Evolutionary conservation across 1,284 basidiomycete species (phyloP).

Genomic region (Microstroma glucosiphilum): DNA sequence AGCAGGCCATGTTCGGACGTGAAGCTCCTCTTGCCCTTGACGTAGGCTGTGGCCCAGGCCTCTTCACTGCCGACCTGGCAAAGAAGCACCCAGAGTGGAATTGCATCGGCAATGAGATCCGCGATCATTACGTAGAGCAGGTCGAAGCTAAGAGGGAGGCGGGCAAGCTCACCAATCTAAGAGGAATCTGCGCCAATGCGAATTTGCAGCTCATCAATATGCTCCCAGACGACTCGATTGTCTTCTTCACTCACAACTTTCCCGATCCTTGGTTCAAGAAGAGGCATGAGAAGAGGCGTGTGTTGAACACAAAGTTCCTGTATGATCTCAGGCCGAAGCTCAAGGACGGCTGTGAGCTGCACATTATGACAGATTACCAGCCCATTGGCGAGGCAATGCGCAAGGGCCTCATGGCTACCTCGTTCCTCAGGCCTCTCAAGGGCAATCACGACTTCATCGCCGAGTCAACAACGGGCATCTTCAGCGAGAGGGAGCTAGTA

Average conservation of each 20-base stretch:
- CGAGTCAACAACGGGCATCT: constrained; percentile 2
- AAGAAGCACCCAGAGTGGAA: constrained; percentile 7
- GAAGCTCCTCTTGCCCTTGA: constrained; percentile 5
- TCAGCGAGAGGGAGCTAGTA: not conserved
- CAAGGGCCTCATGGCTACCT: constrained; percentile 2
- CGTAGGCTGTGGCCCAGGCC: constrained; percentile 2
- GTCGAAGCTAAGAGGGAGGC: constrained; percentile 1
- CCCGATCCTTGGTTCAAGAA: constrained; percentile 8
- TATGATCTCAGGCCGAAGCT: constrained; percentile 6
- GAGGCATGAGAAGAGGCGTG: constrained; percentile 5
- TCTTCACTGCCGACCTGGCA: not conserved
- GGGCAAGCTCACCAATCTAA: not conserved
- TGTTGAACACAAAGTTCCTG: constrained; percentile 4
- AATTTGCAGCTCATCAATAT: constrained; percentile 3
- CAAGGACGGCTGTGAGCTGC: constrained; percentile 8
- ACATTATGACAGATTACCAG: constrained; percentile 7
- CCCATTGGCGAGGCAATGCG: constrained; percentile 6
- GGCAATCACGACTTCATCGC: constrained; percentile 5
- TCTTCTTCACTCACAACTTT: constrained; percentile 8
- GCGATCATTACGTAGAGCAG: not conserved
- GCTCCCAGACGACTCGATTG: constrained; percentile 2
- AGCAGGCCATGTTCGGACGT: not conserved
- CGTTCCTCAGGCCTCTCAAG: not conserved
- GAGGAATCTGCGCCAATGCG: constrained; percentile 1
- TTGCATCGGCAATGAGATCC: constrained; percentile 8